These are phyloP conservation scores for Lophiostoma macrostomum DNA, from an alignment of 495 filamentous ascomycete genomes.

Conservation along the genomic window DNA sequence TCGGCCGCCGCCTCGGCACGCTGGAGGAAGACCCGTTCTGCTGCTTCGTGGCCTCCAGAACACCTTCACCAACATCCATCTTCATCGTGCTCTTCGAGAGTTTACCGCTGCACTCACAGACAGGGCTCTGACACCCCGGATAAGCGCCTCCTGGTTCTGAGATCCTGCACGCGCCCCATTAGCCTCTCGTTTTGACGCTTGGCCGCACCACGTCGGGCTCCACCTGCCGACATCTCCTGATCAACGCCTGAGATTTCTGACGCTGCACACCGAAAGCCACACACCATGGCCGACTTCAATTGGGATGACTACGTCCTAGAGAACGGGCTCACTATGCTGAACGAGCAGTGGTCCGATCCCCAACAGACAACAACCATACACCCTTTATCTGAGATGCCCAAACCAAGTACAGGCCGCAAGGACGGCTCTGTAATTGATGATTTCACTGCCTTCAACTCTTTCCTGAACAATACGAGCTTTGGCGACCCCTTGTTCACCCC, in stretches of 20 bases:
- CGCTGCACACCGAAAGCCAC: constrained; percentile 3
- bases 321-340: constrained; percentile 27
- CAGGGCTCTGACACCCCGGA: neutral
- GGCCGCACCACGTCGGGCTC: constrained; percentile 10
- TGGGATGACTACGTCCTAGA: constrained; percentile 32
- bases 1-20: neutral
- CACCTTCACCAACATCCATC: neutral
- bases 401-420: constrained; percentile 15
- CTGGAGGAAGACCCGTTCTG: neutral
- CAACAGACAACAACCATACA: constrained; percentile 8
- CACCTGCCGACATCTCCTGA: constrained; percentile 28
- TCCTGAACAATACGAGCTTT: constrained; percentile 16
- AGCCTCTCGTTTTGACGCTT: constrained; percentile 5
- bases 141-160: neutral
- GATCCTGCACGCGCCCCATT: constrained; percentile 10
- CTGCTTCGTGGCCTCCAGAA: neutral
- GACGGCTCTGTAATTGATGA: constrained; percentile 13
- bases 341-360: constrained; percentile 32
- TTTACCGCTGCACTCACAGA: neutral
- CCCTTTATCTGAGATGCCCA: constrained; percentile 21
- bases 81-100: neutral
- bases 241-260: constrained; percentile 14
- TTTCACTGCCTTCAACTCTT: constrained; percentile 8
- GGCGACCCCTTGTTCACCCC: constrained; percentile 27
- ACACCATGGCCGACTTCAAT: constrained; percentile 34